Evolutionary conservation across 1,139 yeast species (phyloP).

Genomic region (Candida sanyaensis): DNA sequence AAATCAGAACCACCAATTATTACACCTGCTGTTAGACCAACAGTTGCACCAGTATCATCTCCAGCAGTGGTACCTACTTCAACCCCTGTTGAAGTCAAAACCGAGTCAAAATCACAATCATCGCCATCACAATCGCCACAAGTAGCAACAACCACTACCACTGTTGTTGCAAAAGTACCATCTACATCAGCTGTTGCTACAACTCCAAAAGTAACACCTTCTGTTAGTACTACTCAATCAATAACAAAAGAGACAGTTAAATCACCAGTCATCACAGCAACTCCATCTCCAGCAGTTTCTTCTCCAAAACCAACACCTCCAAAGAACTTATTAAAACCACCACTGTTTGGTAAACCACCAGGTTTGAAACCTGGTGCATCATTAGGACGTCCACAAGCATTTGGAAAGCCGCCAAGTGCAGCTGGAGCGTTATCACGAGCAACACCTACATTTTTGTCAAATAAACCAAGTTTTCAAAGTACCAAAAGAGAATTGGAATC

Average conservation of each 20-base stretch:
- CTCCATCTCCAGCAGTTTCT: neutral
- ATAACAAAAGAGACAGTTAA: neutral
- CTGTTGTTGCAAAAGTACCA: conserved; percentile 1
- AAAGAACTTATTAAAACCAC: conserved; percentile 12
- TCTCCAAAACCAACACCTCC: conserved; percentile 12
- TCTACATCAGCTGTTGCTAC: neutral
- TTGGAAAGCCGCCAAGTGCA: conserved; percentile 22
- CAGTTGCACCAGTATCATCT: neutral
- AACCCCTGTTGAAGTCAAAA: neutral
- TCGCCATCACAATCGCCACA: conserved; percentile 8
- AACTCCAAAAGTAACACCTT: neutral
- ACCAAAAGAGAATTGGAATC: conserved; percentile 17
- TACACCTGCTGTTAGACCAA: too few relatives aligned
- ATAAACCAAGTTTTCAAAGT: conserved; percentile 23
- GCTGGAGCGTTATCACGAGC: conserved; percentile 26
- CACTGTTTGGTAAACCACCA: conserved; percentile 20
- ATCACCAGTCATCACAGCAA: conserved; percentile 4
- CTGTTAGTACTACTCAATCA: neutral
- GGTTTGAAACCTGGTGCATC: conserved; percentile 16
- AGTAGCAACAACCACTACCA: conserved; percentile 30
- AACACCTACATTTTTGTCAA: conserved; percentile 32
- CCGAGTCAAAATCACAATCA: neutral
- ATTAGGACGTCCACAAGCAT: conserved; percentile 20
- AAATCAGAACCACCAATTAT: too few relatives aligned
- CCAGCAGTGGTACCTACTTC: neutral